These are phyloP conservation scores for Osmanthus fragrans DNA, from an alignment of 257 asterid genomes.

Conservation along the genomic window DNA sequence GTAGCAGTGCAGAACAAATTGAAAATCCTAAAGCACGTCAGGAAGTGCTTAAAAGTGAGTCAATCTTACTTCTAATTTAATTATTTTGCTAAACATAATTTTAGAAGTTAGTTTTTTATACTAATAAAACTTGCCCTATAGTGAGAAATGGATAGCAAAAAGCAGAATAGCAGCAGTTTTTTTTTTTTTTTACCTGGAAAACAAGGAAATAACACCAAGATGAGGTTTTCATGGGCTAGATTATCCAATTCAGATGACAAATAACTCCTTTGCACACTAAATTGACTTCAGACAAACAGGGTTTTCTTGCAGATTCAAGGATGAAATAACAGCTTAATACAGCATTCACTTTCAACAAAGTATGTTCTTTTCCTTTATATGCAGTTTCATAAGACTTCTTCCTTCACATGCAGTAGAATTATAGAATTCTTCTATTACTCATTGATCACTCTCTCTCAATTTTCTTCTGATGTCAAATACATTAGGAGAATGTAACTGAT, in stretches of 20 bases:
- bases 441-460: neutral
- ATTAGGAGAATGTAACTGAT: slow-evolving; percentile 18
- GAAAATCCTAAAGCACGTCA: neutral
- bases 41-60: neutral
- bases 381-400: neutral
- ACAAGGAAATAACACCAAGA: neutral
- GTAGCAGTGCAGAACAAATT: neutral
- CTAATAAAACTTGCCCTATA: neutral
- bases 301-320: neutral
- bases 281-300: neutral
- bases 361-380: neutral
- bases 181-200: neutral
- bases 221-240: neutral
- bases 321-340: neutral
- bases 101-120: neutral
- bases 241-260: neutral
- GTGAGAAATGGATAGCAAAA: neutral
- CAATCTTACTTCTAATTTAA: neutral
- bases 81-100: neutral
- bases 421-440: neutral
- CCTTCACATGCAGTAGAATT: neutral
- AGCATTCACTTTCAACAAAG: neutral
- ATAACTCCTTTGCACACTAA: neutral
- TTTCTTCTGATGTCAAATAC: slow-evolving; percentile 6
- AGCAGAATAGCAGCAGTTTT: neutral